Conservation (phyloP, 2,329 filamentous ascomycete genomes). For the Albifimbria verrucaria region DNA sequence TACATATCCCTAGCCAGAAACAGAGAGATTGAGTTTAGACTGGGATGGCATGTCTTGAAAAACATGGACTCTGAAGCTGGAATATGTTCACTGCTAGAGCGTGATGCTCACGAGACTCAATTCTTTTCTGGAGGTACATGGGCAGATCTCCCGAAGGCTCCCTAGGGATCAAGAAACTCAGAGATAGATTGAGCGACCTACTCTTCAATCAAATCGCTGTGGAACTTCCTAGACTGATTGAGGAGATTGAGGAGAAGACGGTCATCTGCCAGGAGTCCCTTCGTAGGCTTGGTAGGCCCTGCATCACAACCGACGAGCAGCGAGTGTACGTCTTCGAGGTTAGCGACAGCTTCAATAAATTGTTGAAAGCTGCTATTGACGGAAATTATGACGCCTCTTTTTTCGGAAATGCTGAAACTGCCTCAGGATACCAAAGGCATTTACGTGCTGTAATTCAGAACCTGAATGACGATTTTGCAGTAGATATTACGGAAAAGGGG, state of each 20-base stretch:
- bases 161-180: slow-evolving; percentile 47
- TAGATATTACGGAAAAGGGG: slow-evolving; percentile 38
- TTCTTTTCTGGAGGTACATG: slow-evolving; percentile 44
- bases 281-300: slow-evolving; percentile 43
- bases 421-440: slow-evolving; percentile 34
- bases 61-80: slow-evolving; percentile 40
- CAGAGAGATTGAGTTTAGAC: slow-evolving; percentile 40
- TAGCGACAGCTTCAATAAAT: slow-evolving; percentile 38
- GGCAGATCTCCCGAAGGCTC: slow-evolving; percentile 28
- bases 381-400: slow-evolving; percentile 51
- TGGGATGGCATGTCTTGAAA: slow-evolving; percentile 52
- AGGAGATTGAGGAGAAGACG: slow-evolving; percentile 37
- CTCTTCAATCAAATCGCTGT: slow-evolving; percentile 43
- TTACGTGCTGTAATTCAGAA: slow-evolving; percentile 54
- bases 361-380: slow-evolving; percentile 44
- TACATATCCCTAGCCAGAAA: slow-evolving; percentile 43
- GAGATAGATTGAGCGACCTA: slow-evolving; percentile 46
- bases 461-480: slow-evolving; percentile 42
- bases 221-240: slow-evolving; percentile 42
- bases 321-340: slow-evolving; percentile 42
- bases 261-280: slow-evolving; percentile 33
- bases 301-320: slow-evolving; percentile 45
- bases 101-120: slow-evolving; percentile 34
- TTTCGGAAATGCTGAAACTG: slow-evolving; percentile 36
- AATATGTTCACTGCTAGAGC: slow-evolving; percentile 23